These are phyloP conservation scores for Trichophyton mentagrophytes DNA, from an alignment of 2,329 filamentous ascomycete genomes.

Conservation along the genomic window DNA sequence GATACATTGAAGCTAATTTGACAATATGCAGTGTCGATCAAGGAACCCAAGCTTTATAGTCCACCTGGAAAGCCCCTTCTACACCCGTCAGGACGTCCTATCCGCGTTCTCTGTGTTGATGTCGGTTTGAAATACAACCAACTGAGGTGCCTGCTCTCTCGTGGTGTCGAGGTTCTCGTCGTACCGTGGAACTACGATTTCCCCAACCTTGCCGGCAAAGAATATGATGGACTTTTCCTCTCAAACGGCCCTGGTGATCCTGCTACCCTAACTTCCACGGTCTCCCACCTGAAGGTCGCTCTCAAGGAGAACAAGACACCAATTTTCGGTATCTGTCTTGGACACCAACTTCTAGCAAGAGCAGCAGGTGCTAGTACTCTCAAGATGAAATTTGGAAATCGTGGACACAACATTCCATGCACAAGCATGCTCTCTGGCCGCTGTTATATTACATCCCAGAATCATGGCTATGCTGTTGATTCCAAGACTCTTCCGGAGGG, in stretches of 20 bases:
- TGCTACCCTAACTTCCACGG: conserved; percentile 63
- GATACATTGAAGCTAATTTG: neutral
- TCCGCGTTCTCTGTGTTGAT: conserved; percentile 85
- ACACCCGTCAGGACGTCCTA: conserved; percentile 74
- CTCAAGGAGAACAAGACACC: conserved; percentile 70
- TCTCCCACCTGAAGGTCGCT: conserved; percentile 63
- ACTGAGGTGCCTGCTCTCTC: conserved; percentile 76
- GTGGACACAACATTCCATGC: conserved; percentile 96
- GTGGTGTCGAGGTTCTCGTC: conserved; percentile 86
- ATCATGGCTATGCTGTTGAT: conserved; percentile 93
- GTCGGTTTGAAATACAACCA: conserved; percentile 99
- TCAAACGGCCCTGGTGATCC: conserved; percentile 97
- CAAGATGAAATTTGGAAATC: conserved; percentile 99
- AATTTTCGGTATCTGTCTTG: conserved; percentile 91
- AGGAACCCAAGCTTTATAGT: conserved; percentile 71
- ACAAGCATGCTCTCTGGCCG: conserved; percentile 90
- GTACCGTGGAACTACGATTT: conserved; percentile 97
- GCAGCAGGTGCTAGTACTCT: conserved; percentile 71
- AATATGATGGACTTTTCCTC: conserved; percentile 94
- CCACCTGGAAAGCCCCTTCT: conserved; percentile 55
- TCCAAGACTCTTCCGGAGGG: conserved; percentile 57
- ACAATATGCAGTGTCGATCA: conserved; percentile 63
- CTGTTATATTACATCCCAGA: conserved; percentile 98
- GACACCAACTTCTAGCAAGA: conserved; percentile 82
- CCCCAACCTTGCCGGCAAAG: conserved; percentile 57